A percentile compares a stretch with the other conserved stretches of the same genome.
Evolutionary conservation across 768 basidiomycete species (phyloP).

Genomic region (Nevesoporus exiguus): DNA sequence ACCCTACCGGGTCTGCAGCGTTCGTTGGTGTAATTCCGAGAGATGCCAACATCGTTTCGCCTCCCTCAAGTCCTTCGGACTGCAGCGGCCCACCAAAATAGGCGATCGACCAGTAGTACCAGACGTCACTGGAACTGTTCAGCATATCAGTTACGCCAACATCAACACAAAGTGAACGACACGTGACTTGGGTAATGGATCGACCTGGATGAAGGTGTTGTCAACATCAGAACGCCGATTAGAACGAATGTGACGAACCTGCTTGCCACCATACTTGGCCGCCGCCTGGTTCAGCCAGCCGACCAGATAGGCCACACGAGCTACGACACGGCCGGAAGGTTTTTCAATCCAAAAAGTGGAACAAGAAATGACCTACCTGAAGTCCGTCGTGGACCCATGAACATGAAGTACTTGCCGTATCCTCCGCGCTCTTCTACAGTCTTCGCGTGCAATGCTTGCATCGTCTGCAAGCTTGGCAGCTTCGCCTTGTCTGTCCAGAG

Average conservation of each 20-base stretch:
- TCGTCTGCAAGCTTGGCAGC: background rate
- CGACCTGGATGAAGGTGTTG: background rate
- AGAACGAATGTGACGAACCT: conserved; percentile 3
- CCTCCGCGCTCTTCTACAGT: conserved; percentile 10
- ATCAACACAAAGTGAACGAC: background rate
- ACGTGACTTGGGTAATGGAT: background rate
- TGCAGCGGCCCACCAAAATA: background rate
- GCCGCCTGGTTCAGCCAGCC: conserved; percentile 16
- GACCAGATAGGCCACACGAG: background rate
- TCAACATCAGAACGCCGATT: background rate
- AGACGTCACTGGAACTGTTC: background rate
- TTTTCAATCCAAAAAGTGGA: no score
- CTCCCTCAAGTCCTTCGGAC: background rate
- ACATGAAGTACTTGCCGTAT: conserved; percentile 7
- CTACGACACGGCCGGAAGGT: background rate
- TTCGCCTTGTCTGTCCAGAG: background rate
- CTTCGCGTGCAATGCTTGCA: background rate
- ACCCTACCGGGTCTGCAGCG: no score
- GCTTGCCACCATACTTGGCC: conserved; percentile 15
- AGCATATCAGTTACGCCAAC: background rate
- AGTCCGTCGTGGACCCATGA: background rate
- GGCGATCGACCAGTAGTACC: background rate
- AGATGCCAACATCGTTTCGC: background rate
- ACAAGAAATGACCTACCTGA: conserved; percentile 1
- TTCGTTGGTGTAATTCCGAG: background rate